Evolutionary conservation across 805 yeast genomes (phyloP), one percentile per base, ranked within the genome.

Genomic region (Candida wancherniae): DNA sequence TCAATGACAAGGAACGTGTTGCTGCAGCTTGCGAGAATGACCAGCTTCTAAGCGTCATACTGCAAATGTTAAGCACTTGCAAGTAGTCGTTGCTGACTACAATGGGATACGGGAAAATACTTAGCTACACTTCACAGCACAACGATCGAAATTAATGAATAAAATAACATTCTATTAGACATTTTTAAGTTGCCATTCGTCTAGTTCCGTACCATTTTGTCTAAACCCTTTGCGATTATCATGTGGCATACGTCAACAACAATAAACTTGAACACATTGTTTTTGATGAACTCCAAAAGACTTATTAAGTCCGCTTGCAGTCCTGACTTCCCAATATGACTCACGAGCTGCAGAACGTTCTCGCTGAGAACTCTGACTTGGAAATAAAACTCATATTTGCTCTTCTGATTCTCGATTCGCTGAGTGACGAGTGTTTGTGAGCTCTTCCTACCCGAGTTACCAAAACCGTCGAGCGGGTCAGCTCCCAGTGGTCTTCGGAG

Each of bases 1-100:
- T 92, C 38, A 92, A 92, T 51, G 99, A 92, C 54, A 92, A 92
- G 61, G 99, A 92, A 59, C 68, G 99, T 40, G 97, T 92, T 0
- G 94, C 95, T 19, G 98, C 98, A 16, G 99, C 99, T 0, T 88
- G 97, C 57, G 98, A 92, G 51, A 92, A 92, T 50, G 95, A 84
- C 35, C 98, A 92, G 62, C 65, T 92, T 24, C 62, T 88, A 22
- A 72, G 78, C 18, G 99, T 92, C n/a, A 83, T 92, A 22, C 82
- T 87, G 44, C 86, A 82, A 41, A 92, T 92, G 99, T 69, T 92
- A 36, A 71, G 83, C 21, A 81, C 92, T 3, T 92, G 98, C 50
- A 61, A 63, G 45, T 63, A 31, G 26, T n/a, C n/a, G n/a, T n/a
- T n/a, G n/a, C n/a, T n/a, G n/a, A n/a, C n/a, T n/a, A n/a, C n/a